phyloP scores from a whole-genome alignment of 495 filamentous ascomycete species.

The Thozetella sp. region DNA sequence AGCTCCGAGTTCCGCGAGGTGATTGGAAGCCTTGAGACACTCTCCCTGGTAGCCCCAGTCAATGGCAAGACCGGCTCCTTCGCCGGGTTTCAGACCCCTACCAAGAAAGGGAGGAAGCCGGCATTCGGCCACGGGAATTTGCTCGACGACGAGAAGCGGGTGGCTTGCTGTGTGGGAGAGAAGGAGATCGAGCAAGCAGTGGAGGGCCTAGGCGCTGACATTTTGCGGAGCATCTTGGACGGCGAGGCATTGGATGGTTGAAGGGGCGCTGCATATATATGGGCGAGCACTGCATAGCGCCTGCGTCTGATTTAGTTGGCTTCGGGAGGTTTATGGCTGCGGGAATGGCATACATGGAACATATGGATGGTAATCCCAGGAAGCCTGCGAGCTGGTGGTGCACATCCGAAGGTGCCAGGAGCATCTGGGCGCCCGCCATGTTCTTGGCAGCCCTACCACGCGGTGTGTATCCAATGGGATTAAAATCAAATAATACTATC shows the following conservation, averaged over 20 bases:
- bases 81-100: conserved; percentile 57
- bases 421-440: too few species aligned
- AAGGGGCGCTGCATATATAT: not conserved
- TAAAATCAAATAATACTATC: too few species aligned
- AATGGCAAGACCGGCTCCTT: conserved; percentile 71
- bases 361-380: too few species aligned
- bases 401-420: too few species aligned
- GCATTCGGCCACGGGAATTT: conserved; percentile 31
- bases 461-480: too few species aligned
- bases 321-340: too few species aligned
- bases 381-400: too few species aligned
- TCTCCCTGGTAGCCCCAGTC: conserved; percentile 78
- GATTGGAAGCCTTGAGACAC: conserved; percentile 81
- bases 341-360: too few species aligned
- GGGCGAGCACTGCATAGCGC: not conserved
- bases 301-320: not conserved
- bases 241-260: conserved; percentile 50
- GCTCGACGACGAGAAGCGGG: conserved; percentile 63
- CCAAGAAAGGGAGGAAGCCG: conserved; percentile 52
- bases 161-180: conserved; percentile 77
- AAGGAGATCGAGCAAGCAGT: conserved; percentile 74
- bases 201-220: conserved; percentile 63
- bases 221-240: conserved; percentile 54
- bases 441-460: too few species aligned
- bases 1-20: conserved; percentile 93